Percentiles rank a stretch among this genome's conserved stretches.
Evolutionary conservation across 805 yeast genomes (phyloP).

Genomic region (Blastobotrys americana): DNA sequence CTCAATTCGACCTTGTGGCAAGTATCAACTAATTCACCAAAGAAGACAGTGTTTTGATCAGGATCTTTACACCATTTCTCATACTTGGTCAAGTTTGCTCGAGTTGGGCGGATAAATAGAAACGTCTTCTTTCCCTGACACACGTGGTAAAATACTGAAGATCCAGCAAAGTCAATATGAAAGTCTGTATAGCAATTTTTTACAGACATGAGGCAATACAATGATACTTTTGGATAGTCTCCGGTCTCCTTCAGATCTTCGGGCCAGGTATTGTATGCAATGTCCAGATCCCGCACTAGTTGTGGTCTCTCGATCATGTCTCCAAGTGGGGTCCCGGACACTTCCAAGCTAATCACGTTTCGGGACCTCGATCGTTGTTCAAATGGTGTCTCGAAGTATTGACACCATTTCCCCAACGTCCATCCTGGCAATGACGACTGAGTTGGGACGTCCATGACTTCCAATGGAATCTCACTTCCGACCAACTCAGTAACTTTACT

Average conservation of each 20-base stretch:
- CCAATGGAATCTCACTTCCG: slow-evolving; percentile 59
- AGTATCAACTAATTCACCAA: slow-evolving; percentile 44
- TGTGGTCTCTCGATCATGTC: slow-evolving; percentile 55
- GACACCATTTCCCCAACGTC: slow-evolving; percentile 67
- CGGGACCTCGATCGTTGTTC: slow-evolving; percentile 54
- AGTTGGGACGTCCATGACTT: slow-evolving; percentile 84
- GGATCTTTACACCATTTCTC: slow-evolving; percentile 64
- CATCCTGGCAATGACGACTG: slow-evolving; percentile 57
- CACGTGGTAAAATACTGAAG: slow-evolving; percentile 83
- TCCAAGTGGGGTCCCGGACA: slow-evolving; percentile 48
- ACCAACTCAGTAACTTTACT: slow-evolving; percentile 48
- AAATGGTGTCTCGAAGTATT: slow-evolving; percentile 48
- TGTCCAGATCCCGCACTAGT: slow-evolving; percentile 56
- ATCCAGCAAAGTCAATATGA: slow-evolving; percentile 88
- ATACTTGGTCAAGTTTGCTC: slow-evolving; percentile 51
- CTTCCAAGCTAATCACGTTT: slow-evolving; percentile 77
- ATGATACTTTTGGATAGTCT: slow-evolving; percentile 38
- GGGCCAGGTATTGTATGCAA: slow-evolving; percentile 65
- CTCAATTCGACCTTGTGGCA: slow-evolving; percentile 50
- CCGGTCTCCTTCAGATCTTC: slow-evolving; percentile 9
- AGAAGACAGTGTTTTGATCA: slow-evolving; percentile 57
- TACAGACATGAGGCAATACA: slow-evolving; percentile 82
- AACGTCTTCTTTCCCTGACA: slow-evolving; percentile 69
- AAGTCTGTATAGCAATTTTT: slow-evolving; percentile 77
- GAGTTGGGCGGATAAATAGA: slow-evolving; percentile 72